These are phyloP conservation scores for Hansenula lynferdii DNA, from an alignment of 1,139 yeast genomes.

Conservation along the genomic window DNA sequence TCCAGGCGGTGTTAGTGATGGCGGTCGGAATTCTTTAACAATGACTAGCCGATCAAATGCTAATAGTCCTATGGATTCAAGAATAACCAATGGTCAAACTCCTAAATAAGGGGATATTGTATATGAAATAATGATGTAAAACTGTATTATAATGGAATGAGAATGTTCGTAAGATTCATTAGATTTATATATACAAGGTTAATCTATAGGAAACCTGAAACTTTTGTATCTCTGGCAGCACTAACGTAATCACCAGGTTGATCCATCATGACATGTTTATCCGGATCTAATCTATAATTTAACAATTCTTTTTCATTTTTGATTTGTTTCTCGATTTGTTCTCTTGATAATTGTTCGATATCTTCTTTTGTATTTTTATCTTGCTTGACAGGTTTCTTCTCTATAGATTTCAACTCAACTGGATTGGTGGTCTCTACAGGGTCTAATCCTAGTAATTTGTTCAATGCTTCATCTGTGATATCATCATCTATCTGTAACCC, in stretches of 20 bases:
- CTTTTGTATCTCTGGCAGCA: conserved; percentile 28
- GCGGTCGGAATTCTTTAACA: no score
- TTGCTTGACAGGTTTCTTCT: no score
- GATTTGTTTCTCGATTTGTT: conserved; percentile 17
- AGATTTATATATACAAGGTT: neutral
- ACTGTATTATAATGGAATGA: neutral
- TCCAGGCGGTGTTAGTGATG: neutral
- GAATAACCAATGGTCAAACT: neutral
- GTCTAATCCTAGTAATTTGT: conserved; percentile 13
- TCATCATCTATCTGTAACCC: conserved; percentile 1
- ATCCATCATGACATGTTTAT: conserved; percentile 28
- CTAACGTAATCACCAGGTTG: conserved; percentile 30
- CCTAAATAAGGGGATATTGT: neutral
- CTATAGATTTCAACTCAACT: no score
- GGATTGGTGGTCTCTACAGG: no score
- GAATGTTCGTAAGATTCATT: no score
- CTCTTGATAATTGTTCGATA: no score
- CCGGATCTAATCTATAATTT: conserved; percentile 26
- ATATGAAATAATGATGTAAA: no score
- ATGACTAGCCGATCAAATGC: conserved; percentile 8
- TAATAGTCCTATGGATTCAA: conserved; percentile 12
- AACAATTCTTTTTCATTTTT: conserved; percentile 23
- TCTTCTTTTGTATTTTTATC: no score
- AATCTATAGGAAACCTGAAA: conserved; percentile 27
- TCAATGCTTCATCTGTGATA: conserved; percentile 14